These are phyloP conservation scores for Pelargonium citronellum DNA, from an alignment of 441 rosid genomes.

Conservation along the genomic window DNA sequence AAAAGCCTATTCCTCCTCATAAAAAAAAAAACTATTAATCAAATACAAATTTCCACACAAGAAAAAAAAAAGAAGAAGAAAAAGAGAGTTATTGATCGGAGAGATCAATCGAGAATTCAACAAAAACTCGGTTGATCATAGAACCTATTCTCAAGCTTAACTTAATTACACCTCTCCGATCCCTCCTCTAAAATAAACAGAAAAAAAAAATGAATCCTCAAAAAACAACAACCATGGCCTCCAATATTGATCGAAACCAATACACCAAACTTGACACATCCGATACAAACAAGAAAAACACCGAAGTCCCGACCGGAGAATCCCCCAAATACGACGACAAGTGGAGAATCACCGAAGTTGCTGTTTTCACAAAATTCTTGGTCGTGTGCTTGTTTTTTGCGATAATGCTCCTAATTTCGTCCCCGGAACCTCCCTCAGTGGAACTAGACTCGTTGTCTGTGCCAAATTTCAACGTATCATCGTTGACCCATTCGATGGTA, in stretches of 20 bases:
- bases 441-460: not conserved
- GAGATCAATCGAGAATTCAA: conserved; percentile 9
- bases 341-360: conserved; percentile 1
- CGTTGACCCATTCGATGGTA: not conserved
- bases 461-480: not conserved
- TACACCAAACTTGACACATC: not conserved
- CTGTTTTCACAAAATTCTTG: not conserved
- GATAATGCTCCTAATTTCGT: not conserved
- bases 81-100: not conserved
- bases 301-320: not conserved
- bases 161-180: not conserved
- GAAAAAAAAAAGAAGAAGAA: not conserved
- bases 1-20: not conserved
- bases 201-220: not conserved
- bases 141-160: too few species aligned
- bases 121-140: conserved; percentile 4
- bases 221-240: not conserved
- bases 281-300: not conserved
- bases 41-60: not conserved
- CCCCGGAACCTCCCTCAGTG: not conserved
- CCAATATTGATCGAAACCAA: not conserved
- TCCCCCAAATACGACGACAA: not conserved
- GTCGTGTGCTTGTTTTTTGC: not conserved
- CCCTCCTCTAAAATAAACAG: not conserved
- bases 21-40: too few species aligned